These are phyloP conservation scores for Curvularia spicifera DNA, from an alignment of 2,329 filamentous ascomycete genomes.

Conservation along the genomic window DNA sequence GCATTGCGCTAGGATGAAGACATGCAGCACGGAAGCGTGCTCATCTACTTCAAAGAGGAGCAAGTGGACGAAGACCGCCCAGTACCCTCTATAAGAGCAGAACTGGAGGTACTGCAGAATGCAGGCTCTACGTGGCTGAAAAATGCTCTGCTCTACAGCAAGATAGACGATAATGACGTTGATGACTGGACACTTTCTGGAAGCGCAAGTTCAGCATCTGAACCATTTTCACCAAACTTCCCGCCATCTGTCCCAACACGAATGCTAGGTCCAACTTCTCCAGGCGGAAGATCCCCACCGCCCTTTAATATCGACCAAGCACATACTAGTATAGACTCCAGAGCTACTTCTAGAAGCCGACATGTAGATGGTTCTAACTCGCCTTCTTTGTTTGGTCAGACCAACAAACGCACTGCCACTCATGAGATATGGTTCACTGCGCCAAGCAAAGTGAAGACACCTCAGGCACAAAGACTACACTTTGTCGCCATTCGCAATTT, in stretches of 20 bases:
- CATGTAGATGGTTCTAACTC: slow-evolving; percentile 18
- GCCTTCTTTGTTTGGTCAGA: slow-evolving; percentile 21
- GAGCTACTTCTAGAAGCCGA: slow-evolving; percentile 24
- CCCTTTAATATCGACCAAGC: slow-evolving; percentile 42
- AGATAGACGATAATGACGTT: slow-evolving; percentile 45
- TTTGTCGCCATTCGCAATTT: slow-evolving; percentile 73
- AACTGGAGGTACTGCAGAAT: slow-evolving; percentile 44
- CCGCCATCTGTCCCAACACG: slow-evolving; percentile 26
- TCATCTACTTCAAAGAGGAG: slow-evolving; percentile 51
- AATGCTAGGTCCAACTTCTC: slow-evolving; percentile 37
- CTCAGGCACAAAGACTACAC: slow-evolving; percentile 61
- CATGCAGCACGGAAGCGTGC: slow-evolving; percentile 48
- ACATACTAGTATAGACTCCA: slow-evolving; percentile 21
- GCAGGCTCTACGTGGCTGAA: slow-evolving; percentile 48
- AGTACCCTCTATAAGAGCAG: slow-evolving; percentile 44
- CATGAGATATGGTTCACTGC: slow-evolving; percentile 67
- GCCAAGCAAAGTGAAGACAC: slow-evolving; percentile 55
- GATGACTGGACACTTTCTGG: slow-evolving; percentile 39
- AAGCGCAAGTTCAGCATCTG: slow-evolving; percentile 29
- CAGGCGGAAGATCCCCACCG: slow-evolving; percentile 35
- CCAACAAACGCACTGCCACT: slow-evolving; percentile 33
- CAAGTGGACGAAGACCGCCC: slow-evolving; percentile 46
- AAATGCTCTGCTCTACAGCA: slow-evolving; percentile 46
- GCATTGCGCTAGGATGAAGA: slow-evolving; percentile 43
- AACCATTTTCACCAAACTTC: slow-evolving; percentile 26